phyloP scores from a whole-genome alignment of 331 rosid genomes.

The Erythrophleum ivorense region DNA sequence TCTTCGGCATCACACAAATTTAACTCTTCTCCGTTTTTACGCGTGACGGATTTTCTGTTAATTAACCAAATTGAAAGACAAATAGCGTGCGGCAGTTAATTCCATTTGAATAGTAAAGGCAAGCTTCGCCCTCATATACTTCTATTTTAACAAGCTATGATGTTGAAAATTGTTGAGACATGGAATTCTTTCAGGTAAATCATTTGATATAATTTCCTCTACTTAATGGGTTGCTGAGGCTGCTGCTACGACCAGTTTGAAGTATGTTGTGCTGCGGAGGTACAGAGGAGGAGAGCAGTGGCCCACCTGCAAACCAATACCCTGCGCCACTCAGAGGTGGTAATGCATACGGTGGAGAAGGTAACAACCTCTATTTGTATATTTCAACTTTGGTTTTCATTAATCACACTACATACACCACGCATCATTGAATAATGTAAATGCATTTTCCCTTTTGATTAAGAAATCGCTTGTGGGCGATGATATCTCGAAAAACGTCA shows the following conservation, averaged over 20 bases:
- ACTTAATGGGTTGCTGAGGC: conserved; percentile 50
- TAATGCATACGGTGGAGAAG: conserved; percentile 72
- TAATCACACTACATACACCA: too few species aligned
- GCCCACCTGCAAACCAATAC: conserved; percentile 75
- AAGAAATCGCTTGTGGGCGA: too few species aligned
- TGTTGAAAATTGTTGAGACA: conserved; percentile 6
- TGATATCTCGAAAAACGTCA: too few species aligned
- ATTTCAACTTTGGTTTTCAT: background rate
- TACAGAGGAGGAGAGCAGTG: conserved; percentile 80
- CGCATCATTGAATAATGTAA: too few species aligned
- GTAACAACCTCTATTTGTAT: conserved; percentile 14
- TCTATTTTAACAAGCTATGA: background rate
- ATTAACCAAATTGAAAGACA: background rate
- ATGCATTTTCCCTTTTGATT: too few species aligned
- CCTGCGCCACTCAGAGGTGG: conserved; percentile 84
- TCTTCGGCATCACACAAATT: background rate
- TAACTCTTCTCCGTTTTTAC: background rate
- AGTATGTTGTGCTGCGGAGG: conserved; percentile 94
- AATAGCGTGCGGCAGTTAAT: too few species aligned
- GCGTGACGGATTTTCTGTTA: conserved; percentile 4
- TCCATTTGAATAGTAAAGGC: background rate
- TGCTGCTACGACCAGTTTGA: conserved; percentile 47
- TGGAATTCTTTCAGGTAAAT: conserved; percentile 43
- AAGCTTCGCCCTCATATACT: background rate
- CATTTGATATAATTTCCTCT: conserved; percentile 32